These are phyloP conservation scores for Sarcomyxa edulis DNA, from an alignment of 768 basidiomycete genomes.

Conservation along the genomic window DNA sequence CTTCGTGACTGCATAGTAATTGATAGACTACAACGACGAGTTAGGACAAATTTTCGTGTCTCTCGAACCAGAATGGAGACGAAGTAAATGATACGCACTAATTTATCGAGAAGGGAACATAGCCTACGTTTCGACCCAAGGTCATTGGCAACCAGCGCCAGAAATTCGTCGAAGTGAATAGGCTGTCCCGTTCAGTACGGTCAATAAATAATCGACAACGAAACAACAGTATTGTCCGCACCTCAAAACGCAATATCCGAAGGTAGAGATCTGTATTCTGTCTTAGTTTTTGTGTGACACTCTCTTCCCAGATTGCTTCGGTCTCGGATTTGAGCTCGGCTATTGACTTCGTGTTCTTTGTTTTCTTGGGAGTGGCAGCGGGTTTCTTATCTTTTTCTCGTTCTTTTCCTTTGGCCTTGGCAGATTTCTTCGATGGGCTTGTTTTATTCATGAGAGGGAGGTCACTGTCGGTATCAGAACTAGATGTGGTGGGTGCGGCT, in stretches of 20 bases:
- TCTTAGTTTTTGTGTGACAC: conserved; percentile 36
- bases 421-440: conserved; percentile 11
- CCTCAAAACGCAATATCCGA: conserved; percentile 65
- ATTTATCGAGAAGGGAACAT: conserved; percentile 48
- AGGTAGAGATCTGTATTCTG: conserved; percentile 42
- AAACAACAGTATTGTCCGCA: conserved; percentile 17
- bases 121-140: conserved; percentile 33
- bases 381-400: conserved; percentile 1
- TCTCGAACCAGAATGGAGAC: too few species aligned
- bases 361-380: not conserved
- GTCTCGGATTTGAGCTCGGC: conserved; percentile 16
- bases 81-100: conserved; percentile 33
- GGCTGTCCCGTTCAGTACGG: conserved; percentile 40
- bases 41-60: conserved; percentile 5
- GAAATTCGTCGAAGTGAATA: conserved; percentile 49
- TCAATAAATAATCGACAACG: not conserved
- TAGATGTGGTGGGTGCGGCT: too few species aligned
- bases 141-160: conserved; percentile 33
- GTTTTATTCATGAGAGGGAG: too few species aligned
- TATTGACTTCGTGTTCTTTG: too few species aligned
- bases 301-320: conserved; percentile 36
- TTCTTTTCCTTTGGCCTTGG: conserved; percentile 12
- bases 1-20: too few species aligned
- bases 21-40: too few species aligned
- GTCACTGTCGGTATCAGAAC: too few species aligned